Evolutionary conservation across 106 monocot species (phyloP).

Genomic region (Apostasia shenzhenica): DNA sequence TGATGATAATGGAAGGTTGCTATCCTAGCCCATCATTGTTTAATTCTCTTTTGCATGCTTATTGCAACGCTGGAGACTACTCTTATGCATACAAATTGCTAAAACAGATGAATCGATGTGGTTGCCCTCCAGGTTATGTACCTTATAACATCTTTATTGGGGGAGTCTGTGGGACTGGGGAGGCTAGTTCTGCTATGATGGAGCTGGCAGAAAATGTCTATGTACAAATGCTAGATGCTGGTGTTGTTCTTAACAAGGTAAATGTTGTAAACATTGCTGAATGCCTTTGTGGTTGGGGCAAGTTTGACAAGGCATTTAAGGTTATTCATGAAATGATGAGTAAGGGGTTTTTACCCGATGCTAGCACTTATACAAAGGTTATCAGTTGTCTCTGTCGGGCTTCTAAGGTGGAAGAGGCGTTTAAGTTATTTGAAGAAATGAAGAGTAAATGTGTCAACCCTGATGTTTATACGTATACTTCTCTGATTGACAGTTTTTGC

Average conservation of each 20-base stretch:
- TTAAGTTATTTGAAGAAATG: constrained; percentile 85
- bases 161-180: constrained; percentile 63
- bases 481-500: constrained; percentile 88
- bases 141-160: constrained; percentile 94
- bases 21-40: constrained; percentile 63
- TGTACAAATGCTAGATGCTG: constrained; percentile 71
- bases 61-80: constrained; percentile 64
- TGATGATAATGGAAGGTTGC: constrained; percentile 88
- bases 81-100: constrained; percentile 79
- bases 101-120: constrained; percentile 62
- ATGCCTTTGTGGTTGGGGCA: constrained; percentile 61
- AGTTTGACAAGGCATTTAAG: constrained; percentile 64
- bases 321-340: constrained; percentile 81
- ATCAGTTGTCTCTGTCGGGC: constrained; percentile 64
- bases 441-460: constrained; percentile 60
- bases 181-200: constrained; percentile 34
- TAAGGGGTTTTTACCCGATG: constrained; percentile 89
- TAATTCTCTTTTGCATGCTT: constrained; percentile 83
- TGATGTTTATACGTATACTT: constrained; percentile 92
- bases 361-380: constrained; percentile 70
- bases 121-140: constrained; percentile 69
- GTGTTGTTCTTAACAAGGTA: constrained; percentile 88
- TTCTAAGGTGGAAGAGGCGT: constrained; percentile 68
- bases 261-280: constrained; percentile 66
- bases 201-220: constrained; percentile 72